Conservation (phyloP, 371 early-diverging fungal genomes). For the Blakeslea trispora region DNA sequence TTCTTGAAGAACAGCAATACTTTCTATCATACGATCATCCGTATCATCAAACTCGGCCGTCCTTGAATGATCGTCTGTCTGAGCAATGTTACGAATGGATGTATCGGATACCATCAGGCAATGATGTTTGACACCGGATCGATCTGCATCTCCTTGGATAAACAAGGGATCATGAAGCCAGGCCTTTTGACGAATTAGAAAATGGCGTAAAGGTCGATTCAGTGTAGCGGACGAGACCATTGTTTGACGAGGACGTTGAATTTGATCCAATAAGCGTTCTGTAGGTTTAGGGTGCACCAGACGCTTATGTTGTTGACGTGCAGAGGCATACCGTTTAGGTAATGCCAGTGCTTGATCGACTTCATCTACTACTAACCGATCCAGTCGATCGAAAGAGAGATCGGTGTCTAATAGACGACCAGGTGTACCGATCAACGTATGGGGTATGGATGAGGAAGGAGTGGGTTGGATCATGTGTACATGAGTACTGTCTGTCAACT, state of each 20-base stretch:
- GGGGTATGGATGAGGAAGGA: conserved; percentile 12
- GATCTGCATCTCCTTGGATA: conserved; percentile 40
- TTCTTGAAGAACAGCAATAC: conserved; percentile 53
- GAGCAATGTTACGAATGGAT: conserved; percentile 53
- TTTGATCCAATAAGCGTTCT: conserved; percentile 51
- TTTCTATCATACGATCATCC: conserved; percentile 68
- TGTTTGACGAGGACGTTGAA: conserved; percentile 47
- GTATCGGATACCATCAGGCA: conserved; percentile 57
- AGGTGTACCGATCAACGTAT: conserved; percentile 73
- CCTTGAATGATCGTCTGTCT: conserved; percentile 12
- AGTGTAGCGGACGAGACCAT: conserved; percentile 75
- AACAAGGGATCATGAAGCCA: conserved; percentile 63
- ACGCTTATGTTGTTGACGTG: conserved; percentile 49
- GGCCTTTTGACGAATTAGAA: conserved; percentile 45
- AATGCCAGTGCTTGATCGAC: conserved; percentile 72
- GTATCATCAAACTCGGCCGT: conserved; percentile 46
- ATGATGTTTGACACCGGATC: conserved; percentile 52
- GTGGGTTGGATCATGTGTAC: conserved; percentile 17
- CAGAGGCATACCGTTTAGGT: conserved; percentile 60
- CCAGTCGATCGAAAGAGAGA: conserved; percentile 51
- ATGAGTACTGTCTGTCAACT: conserved; percentile 19
- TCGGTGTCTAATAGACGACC: conserved; percentile 48
- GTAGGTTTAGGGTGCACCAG: conserved; percentile 68
- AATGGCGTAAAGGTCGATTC: conserved; percentile 64
- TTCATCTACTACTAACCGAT: conserved; percentile 74